Evolutionary conservation across 164 flowering plant genomes (phyloP).

Genomic region (Piper betle): DNA sequence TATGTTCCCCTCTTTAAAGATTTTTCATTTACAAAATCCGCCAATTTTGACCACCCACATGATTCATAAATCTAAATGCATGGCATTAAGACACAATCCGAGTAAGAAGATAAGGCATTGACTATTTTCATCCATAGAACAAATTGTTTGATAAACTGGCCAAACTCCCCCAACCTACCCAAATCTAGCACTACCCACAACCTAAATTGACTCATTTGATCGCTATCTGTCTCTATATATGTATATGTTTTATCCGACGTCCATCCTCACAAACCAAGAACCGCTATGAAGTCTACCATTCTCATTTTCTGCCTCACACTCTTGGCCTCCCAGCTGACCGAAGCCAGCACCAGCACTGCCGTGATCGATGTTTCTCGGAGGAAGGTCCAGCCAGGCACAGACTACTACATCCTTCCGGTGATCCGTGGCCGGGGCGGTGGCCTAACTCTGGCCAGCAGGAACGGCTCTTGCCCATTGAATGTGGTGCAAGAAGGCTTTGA

Average conservation of each 20-base stretch:
- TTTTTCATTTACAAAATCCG: background rate
- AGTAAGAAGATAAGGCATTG: background rate
- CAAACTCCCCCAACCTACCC: too few relatives aligned
- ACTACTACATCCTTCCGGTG: conserved; percentile 19
- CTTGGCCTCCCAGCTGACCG: background rate
- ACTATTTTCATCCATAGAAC: background rate
- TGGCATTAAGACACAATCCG: background rate
- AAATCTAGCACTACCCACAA: too few relatives aligned
- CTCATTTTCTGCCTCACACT: background rate
- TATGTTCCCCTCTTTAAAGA: too few relatives aligned
- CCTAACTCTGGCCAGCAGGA: conserved; percentile 6
- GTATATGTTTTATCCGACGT: too few relatives aligned
- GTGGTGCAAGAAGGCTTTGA: conserved; percentile 11
- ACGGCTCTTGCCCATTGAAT: conserved; percentile 14
- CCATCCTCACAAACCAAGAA: background rate
- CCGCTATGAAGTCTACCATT: too few relatives aligned
- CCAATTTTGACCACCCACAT: background rate
- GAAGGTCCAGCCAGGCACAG: conserved; percentile 7
- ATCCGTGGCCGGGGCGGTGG: conserved; percentile 17
- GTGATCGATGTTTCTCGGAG: conserved; percentile 16
- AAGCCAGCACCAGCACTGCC: background rate
- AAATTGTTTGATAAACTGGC: too few relatives aligned
- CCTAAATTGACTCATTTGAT: background rate
- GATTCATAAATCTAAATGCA: background rate
- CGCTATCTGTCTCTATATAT: background rate